phyloP scores from a whole-genome alignment of 2,329 filamentous ascomycete species.

The Graphilbum sp. region DNA sequence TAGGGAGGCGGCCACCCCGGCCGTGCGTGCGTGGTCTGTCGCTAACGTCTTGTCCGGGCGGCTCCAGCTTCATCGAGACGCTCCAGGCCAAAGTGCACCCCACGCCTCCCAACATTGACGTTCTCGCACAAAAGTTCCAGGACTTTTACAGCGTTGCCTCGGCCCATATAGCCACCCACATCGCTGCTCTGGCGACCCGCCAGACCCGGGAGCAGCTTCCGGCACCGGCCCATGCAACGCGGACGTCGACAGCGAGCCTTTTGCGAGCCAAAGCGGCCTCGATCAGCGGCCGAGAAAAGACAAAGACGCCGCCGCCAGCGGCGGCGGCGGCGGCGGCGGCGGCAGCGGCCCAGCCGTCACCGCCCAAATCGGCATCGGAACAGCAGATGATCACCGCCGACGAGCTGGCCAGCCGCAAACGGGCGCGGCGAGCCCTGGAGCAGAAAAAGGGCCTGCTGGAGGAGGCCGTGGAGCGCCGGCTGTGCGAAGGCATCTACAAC shows the following conservation, averaged over 20 bases:
- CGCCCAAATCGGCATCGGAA: conserved; percentile 25
- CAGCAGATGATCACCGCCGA: conserved; percentile 85
- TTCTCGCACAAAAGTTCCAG: conserved; percentile 74
- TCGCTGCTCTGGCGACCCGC: conserved; percentile 59
- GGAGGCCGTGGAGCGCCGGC: conserved; percentile 75
- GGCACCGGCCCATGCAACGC: conserved; percentile 34
- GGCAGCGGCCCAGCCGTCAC: conserved; percentile 38
- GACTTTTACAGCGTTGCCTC: conserved; percentile 79
- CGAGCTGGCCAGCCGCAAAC: conserved; percentile 68
- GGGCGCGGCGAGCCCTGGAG: conserved; percentile 61
- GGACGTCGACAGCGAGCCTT: conserved; percentile 38
- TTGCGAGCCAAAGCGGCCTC: conserved; percentile 39
- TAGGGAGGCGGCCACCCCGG: not conserved
- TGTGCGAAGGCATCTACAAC: conserved; percentile 73
- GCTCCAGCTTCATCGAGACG: conserved; percentile 69
- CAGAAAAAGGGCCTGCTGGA: conserved; percentile 63
- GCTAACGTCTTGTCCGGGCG: no score
- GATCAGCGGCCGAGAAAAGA: conserved; percentile 32
- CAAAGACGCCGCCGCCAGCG: conserved; percentile 19
- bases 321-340: conserved; percentile 14
- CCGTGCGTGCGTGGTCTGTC: no score
- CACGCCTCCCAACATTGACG: conserved; percentile 67
- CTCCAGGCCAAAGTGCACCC: conserved; percentile 75
- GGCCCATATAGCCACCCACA: conserved; percentile 71
- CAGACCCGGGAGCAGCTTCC: conserved; percentile 53